Conservation (phyloP, 345 rosid genomes). For the Melaleuca quinquenervia region DNA sequence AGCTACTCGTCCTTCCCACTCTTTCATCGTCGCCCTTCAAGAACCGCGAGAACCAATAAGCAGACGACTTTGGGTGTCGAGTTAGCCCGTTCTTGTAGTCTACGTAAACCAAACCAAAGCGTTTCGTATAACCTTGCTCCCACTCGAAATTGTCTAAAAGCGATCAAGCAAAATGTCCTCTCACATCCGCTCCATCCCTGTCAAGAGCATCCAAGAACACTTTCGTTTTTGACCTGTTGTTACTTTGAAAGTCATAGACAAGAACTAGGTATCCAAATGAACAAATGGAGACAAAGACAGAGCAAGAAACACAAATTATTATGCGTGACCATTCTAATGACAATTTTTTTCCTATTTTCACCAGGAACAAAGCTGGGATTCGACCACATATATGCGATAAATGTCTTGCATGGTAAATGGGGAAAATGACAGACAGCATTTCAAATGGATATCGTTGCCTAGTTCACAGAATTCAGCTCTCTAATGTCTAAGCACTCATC, state of each 20-base stretch:
- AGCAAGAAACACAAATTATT: no score
- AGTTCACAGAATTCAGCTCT: no score
- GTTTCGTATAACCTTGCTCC: constrained; percentile 85
- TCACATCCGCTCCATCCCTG: constrained; percentile 80
- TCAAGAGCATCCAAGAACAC: neutral
- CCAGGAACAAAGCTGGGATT: no score
- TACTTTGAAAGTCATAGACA: neutral
- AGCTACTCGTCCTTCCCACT: constrained; percentile 29
- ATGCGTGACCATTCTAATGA: no score
- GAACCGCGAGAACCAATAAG: constrained; percentile 72
- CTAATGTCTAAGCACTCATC: no score
- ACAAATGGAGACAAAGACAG: neutral
- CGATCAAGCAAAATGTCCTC: constrained; percentile 90
- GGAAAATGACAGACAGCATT: no score
- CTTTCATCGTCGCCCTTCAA: constrained; percentile 41
- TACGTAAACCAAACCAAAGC: constrained; percentile 71
- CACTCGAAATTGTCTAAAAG: constrained; percentile 81
- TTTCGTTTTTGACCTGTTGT: neutral
- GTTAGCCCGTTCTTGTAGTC: constrained; percentile 67
- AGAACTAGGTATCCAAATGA: neutral
- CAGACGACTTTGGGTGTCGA: constrained; percentile 80
- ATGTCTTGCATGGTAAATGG: no score
- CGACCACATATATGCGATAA: no score
- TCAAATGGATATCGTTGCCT: no score
- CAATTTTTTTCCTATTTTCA: no score